Conservation (phyloP, 495 filamentous ascomycete species). For the Lasiosphaeris hirsuta region DNA sequence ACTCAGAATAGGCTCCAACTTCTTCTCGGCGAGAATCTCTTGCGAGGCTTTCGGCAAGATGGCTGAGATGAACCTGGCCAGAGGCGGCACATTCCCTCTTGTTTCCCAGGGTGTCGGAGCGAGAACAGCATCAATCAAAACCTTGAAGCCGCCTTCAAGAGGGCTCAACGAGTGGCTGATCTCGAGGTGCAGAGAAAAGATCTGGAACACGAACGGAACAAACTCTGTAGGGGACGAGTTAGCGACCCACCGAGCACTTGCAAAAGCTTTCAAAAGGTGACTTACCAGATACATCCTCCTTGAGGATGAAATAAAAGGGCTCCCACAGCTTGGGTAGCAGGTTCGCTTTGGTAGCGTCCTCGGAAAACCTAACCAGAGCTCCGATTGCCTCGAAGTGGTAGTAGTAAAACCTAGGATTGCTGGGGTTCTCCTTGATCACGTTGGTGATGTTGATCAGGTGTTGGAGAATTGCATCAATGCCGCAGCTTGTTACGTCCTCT, state of each 20-base stretch:
- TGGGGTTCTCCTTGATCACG: slow-evolving; percentile 87
- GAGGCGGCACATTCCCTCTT: slow-evolving; percentile 86
- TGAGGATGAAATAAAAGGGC: slow-evolving; percentile 72
- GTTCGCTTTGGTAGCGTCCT: slow-evolving; percentile 62
- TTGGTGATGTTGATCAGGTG: slow-evolving; percentile 83
- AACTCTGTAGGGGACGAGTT: slow-evolving; percentile 61
- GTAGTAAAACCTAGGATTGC: slow-evolving; percentile 97
- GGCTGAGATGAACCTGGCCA: slow-evolving; percentile 77
- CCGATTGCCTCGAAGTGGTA: slow-evolving; percentile 95
- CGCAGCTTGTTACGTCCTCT: slow-evolving; percentile 66
- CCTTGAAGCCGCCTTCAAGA: slow-evolving; percentile 72
- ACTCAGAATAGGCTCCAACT: slow-evolving; percentile 75
- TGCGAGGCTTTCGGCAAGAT: slow-evolving; percentile 73
- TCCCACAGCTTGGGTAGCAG: slow-evolving; percentile 74
- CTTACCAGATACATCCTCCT: slow-evolving; percentile 74
- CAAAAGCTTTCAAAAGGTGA: neutral
- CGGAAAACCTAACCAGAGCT: slow-evolving; percentile 85
- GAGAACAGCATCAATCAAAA: slow-evolving; percentile 70
- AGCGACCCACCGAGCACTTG: slow-evolving; percentile 7
- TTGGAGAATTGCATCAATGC: slow-evolving; percentile 64
- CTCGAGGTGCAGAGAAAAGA: slow-evolving; percentile 86
- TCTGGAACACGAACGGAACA: slow-evolving; percentile 92
- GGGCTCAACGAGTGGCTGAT: slow-evolving; percentile 63
- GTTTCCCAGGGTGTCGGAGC: slow-evolving; percentile 80
- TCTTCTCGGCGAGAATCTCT: slow-evolving; percentile 64